These are phyloP conservation scores for Piromyces sp. DNA, from an alignment of 192 early-diverging fungal genomes.

Conservation along the genomic window DNA sequence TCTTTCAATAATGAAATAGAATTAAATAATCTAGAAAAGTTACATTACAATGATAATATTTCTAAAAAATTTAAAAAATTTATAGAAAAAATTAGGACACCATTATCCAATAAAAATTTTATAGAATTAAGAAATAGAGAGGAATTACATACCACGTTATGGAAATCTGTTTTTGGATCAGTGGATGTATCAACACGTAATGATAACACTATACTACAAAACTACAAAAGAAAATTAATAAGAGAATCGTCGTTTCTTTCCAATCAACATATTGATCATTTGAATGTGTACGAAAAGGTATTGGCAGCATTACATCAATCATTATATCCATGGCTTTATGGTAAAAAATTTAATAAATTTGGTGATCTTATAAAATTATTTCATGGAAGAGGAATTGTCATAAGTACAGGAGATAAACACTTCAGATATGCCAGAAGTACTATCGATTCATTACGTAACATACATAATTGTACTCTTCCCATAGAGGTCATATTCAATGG, in stretches of 20 bases:
- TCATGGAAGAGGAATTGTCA: slow-evolving; percentile 19
- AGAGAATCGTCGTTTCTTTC: not conserved
- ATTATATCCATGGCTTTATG: not conserved
- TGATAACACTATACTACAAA: too few species aligned
- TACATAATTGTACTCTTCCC: slow-evolving; percentile 19
- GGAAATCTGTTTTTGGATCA: too few species aligned
- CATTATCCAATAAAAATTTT: too few species aligned
- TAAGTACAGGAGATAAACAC: slow-evolving; percentile 26
- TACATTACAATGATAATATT: too few species aligned
- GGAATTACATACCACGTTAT: too few species aligned
- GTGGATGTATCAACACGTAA: too few species aligned
- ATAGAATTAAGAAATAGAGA: too few species aligned
- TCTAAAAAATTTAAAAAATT: too few species aligned
- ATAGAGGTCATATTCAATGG: slow-evolving; percentile 39
- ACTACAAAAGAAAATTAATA: not conserved
- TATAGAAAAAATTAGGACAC: too few species aligned
- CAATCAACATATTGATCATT: not conserved
- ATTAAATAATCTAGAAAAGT: too few species aligned
- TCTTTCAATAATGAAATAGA: too few species aligned
- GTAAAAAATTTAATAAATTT: not conserved
- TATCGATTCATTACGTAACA: slow-evolving; percentile 16
- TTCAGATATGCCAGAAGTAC: slow-evolving; percentile 17
- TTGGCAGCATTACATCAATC: not conserved
- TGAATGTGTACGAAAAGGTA: not conserved
- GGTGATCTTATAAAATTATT: not conserved